Conservation (phyloP, 345 rosid species). For the Angophora floribunda region DNA sequence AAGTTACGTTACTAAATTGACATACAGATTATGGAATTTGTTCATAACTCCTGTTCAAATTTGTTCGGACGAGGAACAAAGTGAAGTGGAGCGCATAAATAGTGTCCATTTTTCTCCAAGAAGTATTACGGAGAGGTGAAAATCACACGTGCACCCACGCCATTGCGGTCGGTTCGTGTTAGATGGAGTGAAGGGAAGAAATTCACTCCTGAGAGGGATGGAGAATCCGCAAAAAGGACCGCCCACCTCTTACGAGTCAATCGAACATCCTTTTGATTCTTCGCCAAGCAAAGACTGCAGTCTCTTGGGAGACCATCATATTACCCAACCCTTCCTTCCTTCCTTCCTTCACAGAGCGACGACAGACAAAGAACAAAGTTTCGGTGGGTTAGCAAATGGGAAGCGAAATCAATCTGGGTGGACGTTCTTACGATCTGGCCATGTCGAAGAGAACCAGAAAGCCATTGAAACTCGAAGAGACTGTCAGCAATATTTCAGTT, state of each 20-base stretch:
- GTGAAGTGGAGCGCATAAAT: neutral
- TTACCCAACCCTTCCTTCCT: neutral
- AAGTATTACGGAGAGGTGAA: neutral
- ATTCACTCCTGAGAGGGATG: neutral
- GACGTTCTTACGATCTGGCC: conserved; percentile 40
- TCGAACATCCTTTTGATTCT: conserved; percentile 2
- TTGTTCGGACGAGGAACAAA: neutral
- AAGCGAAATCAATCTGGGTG: conserved; percentile 17
- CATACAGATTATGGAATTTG: neutral
- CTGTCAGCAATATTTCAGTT: neutral
- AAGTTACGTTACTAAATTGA: neutral
- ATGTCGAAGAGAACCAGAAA: conserved; percentile 77
- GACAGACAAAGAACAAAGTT: neutral
- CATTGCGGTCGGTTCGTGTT: neutral
- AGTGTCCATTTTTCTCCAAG: neutral
- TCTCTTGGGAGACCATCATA: neutral
- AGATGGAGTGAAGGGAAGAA: neutral
- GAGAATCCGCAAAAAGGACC: conserved; percentile 12
- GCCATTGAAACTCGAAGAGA: conserved; percentile 11
- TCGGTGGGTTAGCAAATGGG: conserved; percentile 21
- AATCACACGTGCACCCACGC: neutral
- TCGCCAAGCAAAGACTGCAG: conserved; percentile 4
- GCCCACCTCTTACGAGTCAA: conserved; percentile 8
- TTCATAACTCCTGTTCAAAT: neutral
- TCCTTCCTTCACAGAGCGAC: neutral